Conservation (phyloP, 192 early-diverging fungal species). For the Chytriomyces hyalinus region DNA sequence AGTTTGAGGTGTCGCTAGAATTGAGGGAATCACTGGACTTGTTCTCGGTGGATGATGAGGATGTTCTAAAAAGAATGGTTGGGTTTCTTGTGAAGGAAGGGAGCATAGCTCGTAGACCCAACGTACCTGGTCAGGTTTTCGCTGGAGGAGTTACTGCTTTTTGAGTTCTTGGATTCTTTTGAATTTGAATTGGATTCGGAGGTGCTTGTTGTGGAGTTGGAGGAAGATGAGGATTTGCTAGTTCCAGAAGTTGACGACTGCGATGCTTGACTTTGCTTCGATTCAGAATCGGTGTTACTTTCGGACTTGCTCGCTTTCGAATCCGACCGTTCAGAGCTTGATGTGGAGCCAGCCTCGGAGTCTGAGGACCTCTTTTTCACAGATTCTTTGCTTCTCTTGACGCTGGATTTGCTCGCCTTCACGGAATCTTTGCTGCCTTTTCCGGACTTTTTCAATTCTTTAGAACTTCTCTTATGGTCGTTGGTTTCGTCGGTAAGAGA, state of each 20-base stretch:
- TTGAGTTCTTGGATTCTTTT: background rate
- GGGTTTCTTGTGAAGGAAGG: too few relatives aligned
- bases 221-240: background rate
- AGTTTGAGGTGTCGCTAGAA: background rate
- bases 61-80: background rate
- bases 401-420: background rate
- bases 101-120: too few relatives aligned
- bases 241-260: background rate
- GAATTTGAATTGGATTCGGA: background rate
- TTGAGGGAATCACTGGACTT: background rate
- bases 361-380: background rate
- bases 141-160: background rate
- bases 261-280: too few relatives aligned
- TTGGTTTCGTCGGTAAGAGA: background rate
- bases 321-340: background rate
- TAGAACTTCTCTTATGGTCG: background rate
- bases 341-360: background rate
- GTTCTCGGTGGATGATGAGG: background rate
- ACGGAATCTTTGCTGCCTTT: constrained; percentile 13
- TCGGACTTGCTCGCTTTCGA: background rate
- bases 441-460: background rate
- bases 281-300: background rate
- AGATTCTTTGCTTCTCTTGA: background rate
- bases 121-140: background rate
- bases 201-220: background rate